Evolutionary conservation across 495 filamentous ascomycete genomes (phyloP).

Genomic region (Choiromyces venosus): DNA sequence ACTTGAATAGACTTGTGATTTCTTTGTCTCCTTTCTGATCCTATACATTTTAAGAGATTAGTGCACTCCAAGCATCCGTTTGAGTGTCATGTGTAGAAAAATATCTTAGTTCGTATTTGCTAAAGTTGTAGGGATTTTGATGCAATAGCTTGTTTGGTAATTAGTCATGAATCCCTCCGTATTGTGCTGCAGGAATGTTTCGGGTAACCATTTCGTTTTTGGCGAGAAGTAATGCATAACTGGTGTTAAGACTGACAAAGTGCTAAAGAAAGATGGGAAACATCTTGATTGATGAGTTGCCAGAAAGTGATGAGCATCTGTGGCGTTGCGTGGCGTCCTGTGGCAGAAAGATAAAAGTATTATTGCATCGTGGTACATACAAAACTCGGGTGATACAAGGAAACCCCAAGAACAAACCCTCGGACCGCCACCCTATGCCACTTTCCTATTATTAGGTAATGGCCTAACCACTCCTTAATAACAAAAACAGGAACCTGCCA

Average conservation of each 20-base stretch:
- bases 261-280: background rate
- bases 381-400: background rate
- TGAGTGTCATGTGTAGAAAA: background rate
- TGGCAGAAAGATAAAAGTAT: too few species aligned
- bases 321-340: too few species aligned
- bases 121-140: too few species aligned
- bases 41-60: background rate
- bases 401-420: background rate
- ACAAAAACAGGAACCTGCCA: background rate
- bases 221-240: background rate
- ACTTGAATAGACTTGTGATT: background rate
- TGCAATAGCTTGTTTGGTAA: too few species aligned
- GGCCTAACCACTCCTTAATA: background rate
- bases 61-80: background rate
- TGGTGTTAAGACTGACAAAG: background rate
- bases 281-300: background rate
- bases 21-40: background rate
- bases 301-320: too few species aligned
- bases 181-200: background rate
- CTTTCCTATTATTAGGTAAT: too few species aligned
- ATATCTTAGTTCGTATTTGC: background rate
- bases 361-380: too few species aligned
- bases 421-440: too few species aligned
- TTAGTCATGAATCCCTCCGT: too few species aligned
- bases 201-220: background rate